phyloP scores from a whole-genome alignment of 192 early-diverging fungal genomes.

The Rhizoclosmatium globosum region DNA sequence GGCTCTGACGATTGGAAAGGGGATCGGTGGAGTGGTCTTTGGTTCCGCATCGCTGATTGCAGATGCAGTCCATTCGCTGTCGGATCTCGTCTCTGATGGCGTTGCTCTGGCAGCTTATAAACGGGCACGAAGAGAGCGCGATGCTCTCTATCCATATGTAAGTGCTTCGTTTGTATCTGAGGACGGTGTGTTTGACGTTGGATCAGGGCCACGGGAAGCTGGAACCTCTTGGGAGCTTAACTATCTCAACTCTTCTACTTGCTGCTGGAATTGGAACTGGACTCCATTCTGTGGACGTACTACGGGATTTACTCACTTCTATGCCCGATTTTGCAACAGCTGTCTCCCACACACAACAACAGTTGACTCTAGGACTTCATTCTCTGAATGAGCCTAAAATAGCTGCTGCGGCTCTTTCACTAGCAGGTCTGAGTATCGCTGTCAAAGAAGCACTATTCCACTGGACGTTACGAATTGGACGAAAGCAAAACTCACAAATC shows the following conservation, averaged over 20 bases:
- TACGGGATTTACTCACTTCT: conserved; percentile 43
- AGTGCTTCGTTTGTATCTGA: conserved; percentile 51
- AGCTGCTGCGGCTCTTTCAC: conserved; percentile 75
- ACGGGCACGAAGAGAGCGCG: conserved; percentile 68
- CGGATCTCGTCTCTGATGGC: conserved; percentile 70
- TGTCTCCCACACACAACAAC: background rate
- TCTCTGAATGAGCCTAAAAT: conserved; percentile 46
- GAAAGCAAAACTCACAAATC: conserved; percentile 69
- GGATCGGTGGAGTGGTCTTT: conserved; percentile 40
- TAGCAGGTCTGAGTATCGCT: conserved; percentile 71
- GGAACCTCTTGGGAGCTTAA: conserved; percentile 48
- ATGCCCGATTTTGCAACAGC: background rate
- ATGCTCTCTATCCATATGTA: conserved; percentile 73
- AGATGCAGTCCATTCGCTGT: conserved; percentile 80
- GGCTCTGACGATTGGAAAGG: conserved; percentile 48
- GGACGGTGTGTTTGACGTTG: background rate
- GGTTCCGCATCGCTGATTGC: conserved; percentile 74
- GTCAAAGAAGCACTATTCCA: conserved; percentile 83
- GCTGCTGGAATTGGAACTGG: conserved; percentile 74
- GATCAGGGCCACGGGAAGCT: conserved; percentile 50
- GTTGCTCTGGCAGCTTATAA: conserved; percentile 83
- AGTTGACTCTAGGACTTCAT: conserved; percentile 32
- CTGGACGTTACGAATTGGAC: conserved; percentile 73
- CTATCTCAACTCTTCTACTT: conserved; percentile 74
- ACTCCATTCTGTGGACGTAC: conserved; percentile 66